These are phyloP conservation scores for Selaginella moellendorffii DNA, from an alignment of 75 land plant species.

Conservation along the genomic window DNA sequence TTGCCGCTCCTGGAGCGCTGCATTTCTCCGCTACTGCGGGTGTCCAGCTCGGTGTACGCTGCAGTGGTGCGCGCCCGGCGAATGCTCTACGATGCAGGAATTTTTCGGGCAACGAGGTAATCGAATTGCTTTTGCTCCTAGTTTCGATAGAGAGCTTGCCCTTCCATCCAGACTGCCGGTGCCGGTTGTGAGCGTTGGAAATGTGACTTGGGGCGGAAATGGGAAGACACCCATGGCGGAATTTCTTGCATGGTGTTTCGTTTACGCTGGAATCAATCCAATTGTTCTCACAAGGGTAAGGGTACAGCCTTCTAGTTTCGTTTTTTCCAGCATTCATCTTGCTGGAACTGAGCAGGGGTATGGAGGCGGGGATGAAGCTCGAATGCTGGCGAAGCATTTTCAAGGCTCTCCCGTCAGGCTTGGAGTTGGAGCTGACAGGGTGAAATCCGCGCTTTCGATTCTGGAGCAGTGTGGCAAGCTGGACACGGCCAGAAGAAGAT, in stretches of 20 bases:
- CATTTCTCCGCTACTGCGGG: not conserved
- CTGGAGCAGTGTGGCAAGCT: constrained; percentile 33
- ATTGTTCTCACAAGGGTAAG: constrained; percentile 74
- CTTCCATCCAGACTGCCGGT: constrained; percentile 53
- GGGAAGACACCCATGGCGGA: constrained; percentile 99
- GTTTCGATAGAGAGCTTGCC: not conserved
- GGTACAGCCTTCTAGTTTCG: not conserved
- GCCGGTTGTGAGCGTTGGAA: constrained; percentile 92
- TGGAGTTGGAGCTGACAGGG: constrained; percentile 69
- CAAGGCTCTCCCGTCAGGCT: constrained; percentile 32
- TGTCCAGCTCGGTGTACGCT: not conserved
- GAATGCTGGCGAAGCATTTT: constrained; percentile 62
- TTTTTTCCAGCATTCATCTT: not conserved
- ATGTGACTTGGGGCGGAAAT: constrained; percentile 98
- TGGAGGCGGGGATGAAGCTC: constrained; percentile 86
- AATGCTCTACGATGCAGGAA: not conserved
- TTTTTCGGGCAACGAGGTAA: not conserved
- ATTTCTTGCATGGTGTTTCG: constrained; percentile 38
- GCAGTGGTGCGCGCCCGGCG: not conserved
- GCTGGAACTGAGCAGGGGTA: constrained; percentile 44
- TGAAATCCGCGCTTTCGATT: constrained; percentile 31
- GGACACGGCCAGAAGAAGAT: not conserved
- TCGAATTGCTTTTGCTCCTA: not conserved
- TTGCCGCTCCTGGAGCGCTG: not conserved
- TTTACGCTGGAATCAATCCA: constrained; percentile 40